Base-by-base conservation (phyloP, 805 yeast species). In the Grigorovia transvaalensis region DNA sequence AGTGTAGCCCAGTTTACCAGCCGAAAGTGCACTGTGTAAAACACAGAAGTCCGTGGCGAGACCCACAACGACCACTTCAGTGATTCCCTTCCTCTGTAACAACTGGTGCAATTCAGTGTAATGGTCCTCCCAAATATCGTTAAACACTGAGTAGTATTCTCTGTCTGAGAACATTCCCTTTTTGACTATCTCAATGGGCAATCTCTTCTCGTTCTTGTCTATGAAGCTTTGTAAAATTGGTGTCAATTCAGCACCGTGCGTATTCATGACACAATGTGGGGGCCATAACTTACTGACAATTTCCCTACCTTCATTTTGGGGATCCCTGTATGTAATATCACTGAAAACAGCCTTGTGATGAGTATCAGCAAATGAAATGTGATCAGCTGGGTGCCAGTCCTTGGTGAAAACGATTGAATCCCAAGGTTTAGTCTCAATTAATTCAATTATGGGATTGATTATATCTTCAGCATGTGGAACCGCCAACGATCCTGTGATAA, bases 41-140 rank as follows among this genome's bases (percentile, higher is more conserved):
- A 91, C 97, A 66, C 98, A 90, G 65, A 72, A 88, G 63, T 90
- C 98, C 56, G 81, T 80, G 0, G 97, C 96, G 19, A 90, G 60
- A 0, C 97, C 98, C 1, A 83, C 91, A 20, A 86, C 75, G 46
- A 74, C 80, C 1, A 89, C 88, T 44, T 81, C 77, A 2, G 77
- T 74, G 45, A 88, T 79, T 0, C 65, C 68, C 43, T 75, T 63
- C 1, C 70, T 59, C 27, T 62, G 65, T 55, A 90, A 72, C 44
- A 74, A 68, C 1, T 62, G 65, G 50, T 75, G 73, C 55, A 89
- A 70, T 51, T 81, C 90, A 0, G 97, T 89, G 45, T 78, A 71
- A 60, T 84, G 83, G 29, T 78, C 60, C 29, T 79, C 75, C 91
- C 96, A 87, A 30, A 80, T 74, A 66, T 90, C 98, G 50, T 76